phyloP scores from a whole-genome alignment of 768 basidiomycete species.

The Thelephora ganbajun region DNA sequence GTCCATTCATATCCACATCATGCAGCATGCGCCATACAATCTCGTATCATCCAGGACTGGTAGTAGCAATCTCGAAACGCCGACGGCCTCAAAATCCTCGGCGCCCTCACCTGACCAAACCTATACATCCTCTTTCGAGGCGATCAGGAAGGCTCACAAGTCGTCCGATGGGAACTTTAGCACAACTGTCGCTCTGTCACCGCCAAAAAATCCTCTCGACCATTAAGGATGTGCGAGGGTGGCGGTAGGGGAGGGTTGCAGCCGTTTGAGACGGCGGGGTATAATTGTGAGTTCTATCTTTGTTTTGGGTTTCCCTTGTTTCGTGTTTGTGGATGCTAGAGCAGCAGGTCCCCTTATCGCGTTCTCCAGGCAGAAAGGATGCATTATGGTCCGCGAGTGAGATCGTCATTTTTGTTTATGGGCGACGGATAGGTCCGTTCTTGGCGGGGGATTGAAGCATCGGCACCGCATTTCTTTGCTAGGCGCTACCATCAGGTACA shows the following conservation, averaged over 20 bases:
- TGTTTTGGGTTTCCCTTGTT: slow-evolving; percentile 1
- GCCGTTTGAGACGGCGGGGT: slow-evolving; percentile 89
- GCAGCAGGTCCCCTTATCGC: slow-evolving; percentile 66
- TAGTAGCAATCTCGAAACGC: slow-evolving; percentile 70
- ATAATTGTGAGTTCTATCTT: slow-evolving; percentile 49
- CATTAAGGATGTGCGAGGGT: slow-evolving; percentile 74
- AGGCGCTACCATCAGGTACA: slow-evolving; percentile 63
- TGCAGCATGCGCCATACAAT: too few species aligned
- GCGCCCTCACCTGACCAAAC: slow-evolving; percentile 76
- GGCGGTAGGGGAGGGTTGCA: slow-evolving; percentile 77
- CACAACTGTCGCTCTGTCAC: slow-evolving; percentile 74
- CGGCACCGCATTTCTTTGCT: too few species aligned
- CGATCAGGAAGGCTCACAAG: slow-evolving; percentile 64
- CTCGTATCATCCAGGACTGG: slow-evolving; percentile 61
- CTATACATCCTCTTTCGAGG: slow-evolving; percentile 68
- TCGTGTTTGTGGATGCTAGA: background rate
- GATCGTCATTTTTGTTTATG: too few species aligned
- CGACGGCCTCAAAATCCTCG: slow-evolving; percentile 73
- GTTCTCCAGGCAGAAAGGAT: slow-evolving; percentile 65
- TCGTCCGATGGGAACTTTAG: slow-evolving; percentile 68
- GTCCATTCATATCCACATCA: too few species aligned
- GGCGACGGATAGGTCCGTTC: too few species aligned
- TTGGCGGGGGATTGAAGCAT: too few species aligned
- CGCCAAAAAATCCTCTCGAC: slow-evolving; percentile 81
- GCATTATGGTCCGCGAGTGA: slow-evolving; percentile 82